phyloP scores from a whole-genome alignment of 2,329 filamentous ascomycete species.

The Plenodomus biglobosus region DNA sequence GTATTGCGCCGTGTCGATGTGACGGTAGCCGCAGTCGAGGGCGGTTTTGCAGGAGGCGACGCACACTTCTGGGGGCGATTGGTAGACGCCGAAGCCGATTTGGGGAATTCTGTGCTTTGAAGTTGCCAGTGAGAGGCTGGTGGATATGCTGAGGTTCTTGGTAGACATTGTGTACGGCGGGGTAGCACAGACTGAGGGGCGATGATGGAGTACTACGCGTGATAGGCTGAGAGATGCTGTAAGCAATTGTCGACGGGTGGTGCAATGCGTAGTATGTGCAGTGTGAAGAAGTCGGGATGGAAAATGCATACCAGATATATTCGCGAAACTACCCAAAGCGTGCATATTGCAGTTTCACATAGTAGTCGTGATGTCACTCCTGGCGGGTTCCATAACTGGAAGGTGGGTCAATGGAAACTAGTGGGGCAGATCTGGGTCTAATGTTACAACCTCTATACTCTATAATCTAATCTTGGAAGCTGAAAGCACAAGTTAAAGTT shows the following conservation, averaged over 20 bases:
- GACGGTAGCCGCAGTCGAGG: constrained; percentile 60
- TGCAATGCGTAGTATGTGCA: constrained; percentile 1
- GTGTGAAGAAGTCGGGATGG: constrained; percentile 4
- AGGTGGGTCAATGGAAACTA: not conserved
- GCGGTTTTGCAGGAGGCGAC: constrained; percentile 61
- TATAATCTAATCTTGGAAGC: no score
- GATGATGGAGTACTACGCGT: constrained; percentile 3
- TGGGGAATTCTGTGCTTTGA: constrained; percentile 60
- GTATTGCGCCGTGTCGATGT: constrained; percentile 68
- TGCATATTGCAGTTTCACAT: not conserved
- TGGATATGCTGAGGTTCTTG: constrained; percentile 46
- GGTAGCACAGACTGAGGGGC: constrained; percentile 2
- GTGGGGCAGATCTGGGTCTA: not conserved
- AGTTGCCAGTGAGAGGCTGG: constrained; percentile 55
- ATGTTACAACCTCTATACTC: no score
- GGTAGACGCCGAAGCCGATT: constrained; percentile 73
- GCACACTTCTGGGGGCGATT: constrained; percentile 58
- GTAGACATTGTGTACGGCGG: constrained; percentile 17
- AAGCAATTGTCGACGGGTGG: constrained; percentile 5
- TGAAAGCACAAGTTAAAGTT: no score
- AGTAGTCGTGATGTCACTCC: not conserved
- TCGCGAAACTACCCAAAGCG: not conserved
- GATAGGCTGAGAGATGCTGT: constrained; percentile 4
- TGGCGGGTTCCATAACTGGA: not conserved
- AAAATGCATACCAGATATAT: constrained; percentile 11